Percentiles rank a stretch among this genome's conserved stretches.
Conservation (phyloP, 139 green algal species). For the Nannochloris sp. region DNA sequence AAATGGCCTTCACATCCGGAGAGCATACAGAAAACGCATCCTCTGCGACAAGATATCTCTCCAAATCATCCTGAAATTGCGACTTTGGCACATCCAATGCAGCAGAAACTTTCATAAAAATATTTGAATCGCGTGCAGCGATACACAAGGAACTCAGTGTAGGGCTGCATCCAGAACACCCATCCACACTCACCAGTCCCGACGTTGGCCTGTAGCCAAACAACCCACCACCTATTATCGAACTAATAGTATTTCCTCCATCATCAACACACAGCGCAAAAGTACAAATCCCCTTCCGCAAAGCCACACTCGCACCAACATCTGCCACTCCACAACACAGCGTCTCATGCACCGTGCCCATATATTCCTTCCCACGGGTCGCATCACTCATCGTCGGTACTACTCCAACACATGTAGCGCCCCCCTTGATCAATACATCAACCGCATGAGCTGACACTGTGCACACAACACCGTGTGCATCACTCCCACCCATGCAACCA, state of each 20-base stretch:
- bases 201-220: conserved; percentile 19
- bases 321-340: neutral
- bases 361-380: too few species aligned
- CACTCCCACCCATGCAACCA: neutral
- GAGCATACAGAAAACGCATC: conserved; percentile 19
- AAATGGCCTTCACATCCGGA: neutral
- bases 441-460: neutral
- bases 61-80: conserved; percentile 8
- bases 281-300: conserved; percentile 15
- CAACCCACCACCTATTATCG: conserved; percentile 16
- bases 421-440: neutral
- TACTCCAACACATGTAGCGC: neutral
- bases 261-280: conserved; percentile 18
- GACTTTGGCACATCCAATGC: conserved; percentile 22
- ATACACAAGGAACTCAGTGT: conserved; percentile 12
- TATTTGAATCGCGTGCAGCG: conserved; percentile 2
- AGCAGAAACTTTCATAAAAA: conserved; percentile 11
- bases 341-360: too few species aligned
- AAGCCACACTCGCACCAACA: neutral
- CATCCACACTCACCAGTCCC: conserved; percentile 18
- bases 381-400: neutral
- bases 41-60: conserved; percentile 27
- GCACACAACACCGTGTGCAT: neutral
- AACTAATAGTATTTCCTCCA: conserved; percentile 9
- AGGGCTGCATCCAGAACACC: neutral